Base-by-base conservation (phyloP, 495 filamentous ascomycete species). In the Aspergillus sclerotiicarbonarius region DNA sequence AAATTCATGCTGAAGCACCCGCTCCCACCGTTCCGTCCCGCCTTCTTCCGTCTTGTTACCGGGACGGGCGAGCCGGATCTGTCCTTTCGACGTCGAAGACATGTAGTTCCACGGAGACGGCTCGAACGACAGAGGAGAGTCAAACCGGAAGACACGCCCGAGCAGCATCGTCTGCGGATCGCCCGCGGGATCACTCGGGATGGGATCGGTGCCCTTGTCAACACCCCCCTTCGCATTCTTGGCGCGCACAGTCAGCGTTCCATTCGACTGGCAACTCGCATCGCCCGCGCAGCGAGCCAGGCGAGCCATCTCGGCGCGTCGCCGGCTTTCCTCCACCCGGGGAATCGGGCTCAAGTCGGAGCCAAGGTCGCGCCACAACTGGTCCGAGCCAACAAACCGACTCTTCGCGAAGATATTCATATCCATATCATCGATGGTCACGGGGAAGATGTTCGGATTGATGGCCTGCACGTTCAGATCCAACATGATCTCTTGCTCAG, bases 331-430 rank as follows among this genome's bases (percentile, higher is more conserved):
- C 44, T 75, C 66, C 2, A 71, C 62, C 3, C 73, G 76, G 3
- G 73, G 73, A 48, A 76, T 69, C 4, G 56, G 43, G 43, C 63
- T 57, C 30, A 62, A 35, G 13, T 72, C 67, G 6, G 59, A 54
- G 16, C 73, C 76, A 58, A 84, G 84, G 53, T 85, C 81, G 9
- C 83, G 82, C 85, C 87, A 90, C 71, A 87, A 85, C 56, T 87
- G 85, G 53, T 91, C 88, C 21, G 84, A 87, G 21, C 89, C 87
- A 33, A 93, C 87, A 66, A 91, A 87, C 20, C 87, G 88, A 47
- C 91, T 96, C 68, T 92, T 94, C 7, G 94, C 94, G 71, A 98
- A 98, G 20, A 98, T 82, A 63, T 94, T 90, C 51, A 98, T 80
- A 68, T 97, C 89, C 63, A 93, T 87, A 29, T 89, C 83, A 60